phyloP scores from a whole-genome alignment of 1,284 basidiomycete genomes.

The Moesziomyces parantarcticus region DNA sequence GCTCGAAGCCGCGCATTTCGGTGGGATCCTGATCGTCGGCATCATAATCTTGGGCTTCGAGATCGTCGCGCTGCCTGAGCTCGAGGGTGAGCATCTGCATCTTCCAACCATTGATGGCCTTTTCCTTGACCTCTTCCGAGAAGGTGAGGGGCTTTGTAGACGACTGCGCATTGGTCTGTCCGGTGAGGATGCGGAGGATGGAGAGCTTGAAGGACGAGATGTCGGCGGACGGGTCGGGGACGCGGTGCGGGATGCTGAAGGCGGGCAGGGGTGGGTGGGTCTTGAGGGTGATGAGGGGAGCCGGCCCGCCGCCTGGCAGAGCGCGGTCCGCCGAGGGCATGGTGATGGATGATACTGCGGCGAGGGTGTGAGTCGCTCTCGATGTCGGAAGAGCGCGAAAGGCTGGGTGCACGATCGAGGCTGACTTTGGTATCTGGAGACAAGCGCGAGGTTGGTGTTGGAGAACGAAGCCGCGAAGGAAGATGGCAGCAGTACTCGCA shows the following conservation, averaged over 20 bases:
- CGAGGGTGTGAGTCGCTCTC: background rate
- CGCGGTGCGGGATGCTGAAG: conserved; percentile 61
- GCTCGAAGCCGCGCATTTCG: conserved; percentile 53
- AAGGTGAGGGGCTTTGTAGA: conserved; percentile 51
- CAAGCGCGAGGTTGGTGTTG: background rate
- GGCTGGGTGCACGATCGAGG: background rate
- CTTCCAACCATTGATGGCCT: conserved; percentile 64
- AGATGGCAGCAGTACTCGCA: background rate
- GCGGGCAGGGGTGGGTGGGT: conserved; percentile 57
- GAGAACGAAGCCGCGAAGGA: background rate
- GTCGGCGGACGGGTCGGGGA: conserved; percentile 52
- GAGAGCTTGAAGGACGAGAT: conserved; percentile 59
- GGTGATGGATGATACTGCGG: background rate
- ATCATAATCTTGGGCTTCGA: conserved; percentile 29
- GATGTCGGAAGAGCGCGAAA: background rate
- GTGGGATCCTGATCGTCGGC: background rate
- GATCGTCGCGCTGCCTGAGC: conserved; percentile 58
- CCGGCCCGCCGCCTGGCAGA: conserved; percentile 41
- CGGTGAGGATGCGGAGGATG: conserved; percentile 61
- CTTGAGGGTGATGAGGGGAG: conserved; percentile 52
- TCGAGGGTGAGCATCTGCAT: conserved; percentile 64
- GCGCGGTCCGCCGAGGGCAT: conserved; percentile 35
- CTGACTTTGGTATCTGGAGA: background rate
- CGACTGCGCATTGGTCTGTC: conserved; percentile 45
- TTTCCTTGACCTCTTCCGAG: conserved; percentile 63